Base-by-base conservation (phyloP, 176 grass and related monocot species). In the Zizania latifolia region DNA sequence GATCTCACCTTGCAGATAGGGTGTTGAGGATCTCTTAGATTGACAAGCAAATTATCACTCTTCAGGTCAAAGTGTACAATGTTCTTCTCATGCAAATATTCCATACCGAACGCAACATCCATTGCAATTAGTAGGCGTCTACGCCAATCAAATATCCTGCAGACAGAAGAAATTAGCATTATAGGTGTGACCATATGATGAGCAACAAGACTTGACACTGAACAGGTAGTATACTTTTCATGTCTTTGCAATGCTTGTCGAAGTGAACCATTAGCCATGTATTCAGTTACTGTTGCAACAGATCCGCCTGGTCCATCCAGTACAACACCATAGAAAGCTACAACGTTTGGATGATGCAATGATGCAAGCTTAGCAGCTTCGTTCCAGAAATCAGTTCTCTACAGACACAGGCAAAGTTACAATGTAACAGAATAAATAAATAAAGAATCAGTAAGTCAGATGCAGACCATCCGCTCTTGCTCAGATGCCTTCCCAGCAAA, bases 31-130 rank as follows among this genome's bases (percentile, higher is more conserved):
- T 99, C 89, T 72, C 96, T 86, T 86, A 99, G 84, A 74, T 99
- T 99, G 58, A 99, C 92, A 5, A 99, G 96, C 36, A 99, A 79
- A 90, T 99, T 99, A 48, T 99, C 96, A 76, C 96, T 94, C 82
- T 99, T 99, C 77, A 99, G 77, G 70, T 99, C 96, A 1, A 99
- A 99, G 78, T 99, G 96, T 53, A 99, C 87, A 57, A 99, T 92
- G 81, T 99, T 99, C 85, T 95, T 99, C 7, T 82, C 92, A 77
- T 99, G 96, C 68, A 99, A 79, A 84, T 99, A 99, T 77, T 99
- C 96, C 96, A 99, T 99, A 68, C 96, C 89, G 71, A 99, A 99
- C 57, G 96, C 96, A 76, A 94, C 96, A 80, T 99, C 96, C 96
- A 99, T 99, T 68, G 85, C 82, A 86, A 99, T 94, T 35, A 94